These are phyloP conservation scores for Chiua virens DNA, from an alignment of 768 basidiomycete genomes.

Conservation along the genomic window DNA sequence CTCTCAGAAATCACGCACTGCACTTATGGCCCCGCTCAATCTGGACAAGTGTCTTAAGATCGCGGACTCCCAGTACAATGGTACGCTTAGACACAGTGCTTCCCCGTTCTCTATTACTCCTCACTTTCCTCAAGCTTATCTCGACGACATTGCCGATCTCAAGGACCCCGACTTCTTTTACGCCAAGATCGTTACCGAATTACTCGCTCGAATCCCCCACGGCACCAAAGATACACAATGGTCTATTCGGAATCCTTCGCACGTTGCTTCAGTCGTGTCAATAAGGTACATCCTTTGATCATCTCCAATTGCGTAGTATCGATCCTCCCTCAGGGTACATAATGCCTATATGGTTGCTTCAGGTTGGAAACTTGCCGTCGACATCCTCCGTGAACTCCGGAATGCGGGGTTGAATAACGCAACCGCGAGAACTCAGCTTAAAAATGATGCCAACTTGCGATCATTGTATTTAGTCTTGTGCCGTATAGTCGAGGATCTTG, in stretches of 20 bases:
- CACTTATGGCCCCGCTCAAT: constrained; percentile 63
- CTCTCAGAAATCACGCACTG: constrained; percentile 48
- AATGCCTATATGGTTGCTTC: constrained; percentile 83
- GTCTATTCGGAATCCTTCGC: constrained; percentile 42
- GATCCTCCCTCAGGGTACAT: constrained; percentile 56
- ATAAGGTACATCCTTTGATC: constrained; percentile 45
- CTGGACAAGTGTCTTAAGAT: constrained; percentile 64
- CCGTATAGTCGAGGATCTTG: constrained; percentile 60
- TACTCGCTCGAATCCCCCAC: constrained; percentile 48
- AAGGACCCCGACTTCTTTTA: constrained; percentile 66
- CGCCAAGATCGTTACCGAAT: constrained; percentile 53
- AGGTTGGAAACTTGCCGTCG: constrained; percentile 73
- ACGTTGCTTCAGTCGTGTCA: constrained; percentile 58
- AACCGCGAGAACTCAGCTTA: constrained; percentile 53
- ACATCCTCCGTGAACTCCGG: constrained; percentile 56
- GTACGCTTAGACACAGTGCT: constrained; percentile 38
- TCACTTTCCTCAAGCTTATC: constrained; percentile 45
- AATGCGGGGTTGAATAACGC: constrained; percentile 54
- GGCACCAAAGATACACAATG: constrained; percentile 25
- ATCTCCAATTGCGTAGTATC: neutral
- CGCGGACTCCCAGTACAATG: constrained; percentile 70
- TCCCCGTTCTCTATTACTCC: constrained; percentile 3
- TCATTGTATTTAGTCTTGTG: constrained; percentile 62
- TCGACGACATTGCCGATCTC: constrained; percentile 69
- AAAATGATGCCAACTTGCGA: constrained; percentile 49